Conservation (phyloP, 2,329 filamentous ascomycete species). For the Botryotinia calthae region DNA sequence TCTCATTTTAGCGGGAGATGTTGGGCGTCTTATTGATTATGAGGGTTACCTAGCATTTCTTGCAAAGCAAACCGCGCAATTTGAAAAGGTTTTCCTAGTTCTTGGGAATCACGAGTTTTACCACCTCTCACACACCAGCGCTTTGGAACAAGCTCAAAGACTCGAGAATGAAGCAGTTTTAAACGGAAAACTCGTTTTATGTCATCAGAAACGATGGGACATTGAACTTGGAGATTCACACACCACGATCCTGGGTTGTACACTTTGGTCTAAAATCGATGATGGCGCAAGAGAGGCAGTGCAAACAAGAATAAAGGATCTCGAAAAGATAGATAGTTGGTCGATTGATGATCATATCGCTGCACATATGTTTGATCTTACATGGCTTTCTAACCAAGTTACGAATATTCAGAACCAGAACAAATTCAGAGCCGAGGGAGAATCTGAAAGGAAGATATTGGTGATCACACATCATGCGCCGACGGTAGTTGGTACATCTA, state of each 20-base stretch:
- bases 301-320: constrained; percentile 19
- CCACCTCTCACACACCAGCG: constrained; percentile 36
- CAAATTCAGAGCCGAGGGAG: constrained; percentile 25
- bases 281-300: constrained; percentile 37
- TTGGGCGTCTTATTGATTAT: constrained; percentile 45
- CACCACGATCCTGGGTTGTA: constrained; percentile 47
- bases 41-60: constrained; percentile 44
- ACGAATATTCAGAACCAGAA: constrained; percentile 29
- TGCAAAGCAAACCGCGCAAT: constrained; percentile 42
- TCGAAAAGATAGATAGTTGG: constrained; percentile 23
- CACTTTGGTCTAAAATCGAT: constrained; percentile 50
- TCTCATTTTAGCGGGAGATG: constrained; percentile 50
- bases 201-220: constrained; percentile 43
- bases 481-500: constrained; percentile 45
- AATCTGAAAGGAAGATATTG: constrained; percentile 40
- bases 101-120: constrained; percentile 51
- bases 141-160: constrained; percentile 23
- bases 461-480: constrained; percentile 44
- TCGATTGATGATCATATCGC: constrained; percentile 22
- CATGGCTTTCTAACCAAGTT: constrained; percentile 43
- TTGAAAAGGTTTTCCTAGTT: constrained; percentile 45
- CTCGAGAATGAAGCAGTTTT: constrained; percentile 21
- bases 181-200: constrained; percentile 39
- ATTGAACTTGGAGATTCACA: constrained; percentile 38
- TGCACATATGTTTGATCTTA: constrained; percentile 33